Base-by-base conservation (phyloP, 2,329 filamentous ascomycete species). In the Sporothrix pseudoabietina region DNA sequence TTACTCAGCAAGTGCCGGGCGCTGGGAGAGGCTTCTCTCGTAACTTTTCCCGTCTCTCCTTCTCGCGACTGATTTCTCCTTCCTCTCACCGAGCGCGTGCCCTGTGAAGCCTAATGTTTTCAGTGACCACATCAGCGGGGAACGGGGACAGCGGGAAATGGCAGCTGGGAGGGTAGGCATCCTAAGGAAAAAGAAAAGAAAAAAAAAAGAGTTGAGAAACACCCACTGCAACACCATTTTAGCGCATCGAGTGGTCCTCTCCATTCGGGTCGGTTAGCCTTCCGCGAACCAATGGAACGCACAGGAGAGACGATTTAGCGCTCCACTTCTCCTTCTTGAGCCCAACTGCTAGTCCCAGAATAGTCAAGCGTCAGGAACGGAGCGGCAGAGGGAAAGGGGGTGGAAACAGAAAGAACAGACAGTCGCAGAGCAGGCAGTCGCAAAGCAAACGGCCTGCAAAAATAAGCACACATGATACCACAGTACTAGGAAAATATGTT, bases 241-340 rank as follows among this genome's bases (percentile, higher is more conserved):
- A 76, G 75, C 72, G 73, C 69, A 71, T 59, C 39, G 49, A 71
- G 41, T 19, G 41, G 66, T 39, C 63, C 57, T 55, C 49, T 26
- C 70, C 61, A 44, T 69, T 74, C 79, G 79, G 79, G 76, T 79
- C 78, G 77, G 75, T 74, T 76, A 77, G 69, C 70, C 74, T 79
- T 81, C 80, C 79, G 81, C 80, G 79, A 75, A 63, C 83, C 83
- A 84, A 84, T 84, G 75, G 79, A n/a, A 76, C 39, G 44, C 41
- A 54, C 39, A 49, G 44, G 19, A 59, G 22, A 54, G 49, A 22
- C 75, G 78, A 78, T 82, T 82, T 81, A 77, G 71, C 81, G 78
- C 6, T 69, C 74, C 75, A 12, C n/a, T 65, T 65, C 75, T 14
- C 35, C 75, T 47, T 72, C 55, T 71, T 44, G 10, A 19, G 12